Conservation (phyloP, 345 rosid genomes). For the Bruguiera parviflora region DNA sequence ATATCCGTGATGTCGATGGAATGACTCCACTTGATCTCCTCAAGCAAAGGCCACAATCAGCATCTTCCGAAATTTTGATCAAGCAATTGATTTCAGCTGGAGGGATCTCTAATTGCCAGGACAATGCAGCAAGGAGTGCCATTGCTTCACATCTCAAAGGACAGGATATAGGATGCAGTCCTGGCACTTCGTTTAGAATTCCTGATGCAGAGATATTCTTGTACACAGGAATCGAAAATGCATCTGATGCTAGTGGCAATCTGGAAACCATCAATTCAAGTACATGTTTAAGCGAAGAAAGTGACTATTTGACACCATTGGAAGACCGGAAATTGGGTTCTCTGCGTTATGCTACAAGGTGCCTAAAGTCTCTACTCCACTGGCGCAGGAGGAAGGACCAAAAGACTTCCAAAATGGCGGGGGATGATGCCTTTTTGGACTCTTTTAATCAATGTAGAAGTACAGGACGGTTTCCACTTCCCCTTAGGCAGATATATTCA, state of each 20-base stretch:
- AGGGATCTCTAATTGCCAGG: slow-evolving; percentile 51
- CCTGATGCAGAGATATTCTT: slow-evolving; percentile 88
- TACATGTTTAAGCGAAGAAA: slow-evolving; percentile 42
- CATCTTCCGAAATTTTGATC: slow-evolving; percentile 66
- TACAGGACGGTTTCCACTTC: slow-evolving; percentile 38
- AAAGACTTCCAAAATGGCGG: slow-evolving; percentile 23
- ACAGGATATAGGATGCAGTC: slow-evolving; percentile 62
- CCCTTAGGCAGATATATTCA: slow-evolving; percentile 64
- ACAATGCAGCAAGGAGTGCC: slow-evolving; percentile 33
- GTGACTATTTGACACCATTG: slow-evolving; percentile 26
- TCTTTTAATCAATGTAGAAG: slow-evolving; percentile 22
- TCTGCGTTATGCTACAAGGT: slow-evolving; percentile 40
- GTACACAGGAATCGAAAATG: slow-evolving; percentile 46
- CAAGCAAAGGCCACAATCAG: slow-evolving; percentile 57
- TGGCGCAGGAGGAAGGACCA: slow-evolving; percentile 58
- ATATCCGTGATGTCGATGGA: slow-evolving; percentile 58
- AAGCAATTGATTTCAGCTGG: slow-evolving; percentile 81
- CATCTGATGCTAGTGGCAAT: slow-evolving; percentile 29
- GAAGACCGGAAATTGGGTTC: slow-evolving; percentile 29
- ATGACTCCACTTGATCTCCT: slow-evolving; percentile 86
- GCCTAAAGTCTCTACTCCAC: slow-evolving; percentile 58
- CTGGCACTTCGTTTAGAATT: slow-evolving; percentile 75
- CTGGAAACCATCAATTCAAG: slow-evolving; percentile 36
- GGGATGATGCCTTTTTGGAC: slow-evolving; percentile 28
- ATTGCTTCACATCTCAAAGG: slow-evolving; percentile 50